A percentile compares a stretch with the other conserved stretches of the same genome.
phyloP scores from a whole-genome alignment of 2,329 filamentous ascomycete species.

The Gaeumannomyces sp. region DNA sequence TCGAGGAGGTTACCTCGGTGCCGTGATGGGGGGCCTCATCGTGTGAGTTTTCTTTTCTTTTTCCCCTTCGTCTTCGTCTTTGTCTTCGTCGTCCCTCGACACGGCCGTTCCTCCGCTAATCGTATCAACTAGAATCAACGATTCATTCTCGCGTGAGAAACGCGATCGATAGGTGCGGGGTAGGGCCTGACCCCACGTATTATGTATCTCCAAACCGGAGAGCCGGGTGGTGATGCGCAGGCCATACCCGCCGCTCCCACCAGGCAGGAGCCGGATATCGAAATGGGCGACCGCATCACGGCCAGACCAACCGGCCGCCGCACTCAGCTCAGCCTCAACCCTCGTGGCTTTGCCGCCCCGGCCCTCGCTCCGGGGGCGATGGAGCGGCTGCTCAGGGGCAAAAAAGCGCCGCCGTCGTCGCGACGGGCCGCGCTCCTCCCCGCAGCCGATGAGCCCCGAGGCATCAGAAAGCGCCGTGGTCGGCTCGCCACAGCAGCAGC shows the following conservation, averaged over 20 bases:
- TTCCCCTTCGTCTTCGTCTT: background rate
- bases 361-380: background rate
- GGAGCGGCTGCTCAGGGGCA: background rate
- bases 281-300: background rate
- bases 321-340: background rate
- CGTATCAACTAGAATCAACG: conserved; percentile 14
- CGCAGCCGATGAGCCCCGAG: background rate
- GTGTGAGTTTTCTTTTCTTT: background rate
- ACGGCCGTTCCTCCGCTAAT: background rate
- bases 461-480: background rate
- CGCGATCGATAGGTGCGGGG: conserved; percentile 20
- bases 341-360: background rate
- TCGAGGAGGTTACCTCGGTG: background rate
- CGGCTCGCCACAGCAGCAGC: background rate
- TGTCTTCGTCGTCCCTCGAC: background rate
- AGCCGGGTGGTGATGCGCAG: conserved; percentile 16
- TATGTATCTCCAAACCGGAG: conserved; percentile 19
- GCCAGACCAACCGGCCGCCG: background rate
- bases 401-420: background rate
- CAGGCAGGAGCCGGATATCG: conserved; percentile 3
- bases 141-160: conserved; percentile 22
- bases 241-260: conserved; percentile 15
- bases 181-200: conserved; percentile 15
- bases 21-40: background rate
- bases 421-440: background rate